Evolutionary conservation across 1,139 yeast species (phyloP).

Genomic region (Candida glucosophila): DNA sequence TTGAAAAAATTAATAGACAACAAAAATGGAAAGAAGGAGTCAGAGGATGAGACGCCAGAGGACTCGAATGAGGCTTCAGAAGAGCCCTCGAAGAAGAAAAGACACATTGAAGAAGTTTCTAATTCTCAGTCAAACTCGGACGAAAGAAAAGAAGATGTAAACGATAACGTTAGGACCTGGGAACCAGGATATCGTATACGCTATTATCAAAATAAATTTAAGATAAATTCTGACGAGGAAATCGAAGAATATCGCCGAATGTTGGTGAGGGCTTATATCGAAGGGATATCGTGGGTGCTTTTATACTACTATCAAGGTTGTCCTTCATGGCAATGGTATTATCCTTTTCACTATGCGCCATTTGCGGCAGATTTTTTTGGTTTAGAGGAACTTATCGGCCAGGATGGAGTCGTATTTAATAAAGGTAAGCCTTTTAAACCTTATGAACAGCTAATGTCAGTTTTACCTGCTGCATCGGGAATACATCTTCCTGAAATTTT

Average conservation of each 20-base stretch:
- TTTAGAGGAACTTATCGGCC: conserved; percentile 36
- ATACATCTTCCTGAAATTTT: conserved; percentile 82
- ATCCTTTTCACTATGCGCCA: conserved; percentile 96
- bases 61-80: conserved; percentile 15
- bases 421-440: conserved; percentile 83
- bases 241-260: conserved; percentile 46
- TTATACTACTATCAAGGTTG: conserved; percentile 94
- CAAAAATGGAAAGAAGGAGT: conserved; percentile 18
- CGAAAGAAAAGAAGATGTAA: conserved; percentile 18
- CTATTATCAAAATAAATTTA: conserved; percentile 73
- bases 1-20: conserved; percentile 39
- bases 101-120: conserved; percentile 11
- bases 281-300: conserved; percentile 94
- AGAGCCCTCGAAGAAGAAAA: conserved; percentile 13
- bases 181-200: conserved; percentile 84
- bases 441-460: conserved; percentile 95
- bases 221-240: conserved; percentile 46
- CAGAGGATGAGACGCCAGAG: conserved; percentile 6
- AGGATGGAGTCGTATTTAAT: conserved; percentile 53
- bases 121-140: conserved; percentile 5
- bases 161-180: conserved; percentile 63
- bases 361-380: conserved; percentile 81
- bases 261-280: conserved; percentile 70
- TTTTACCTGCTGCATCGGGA: conserved; percentile 93
- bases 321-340: conserved; percentile 98